Conservation (phyloP, 176 grass and related monocot genomes). For the Oryza australiensis region DNA sequence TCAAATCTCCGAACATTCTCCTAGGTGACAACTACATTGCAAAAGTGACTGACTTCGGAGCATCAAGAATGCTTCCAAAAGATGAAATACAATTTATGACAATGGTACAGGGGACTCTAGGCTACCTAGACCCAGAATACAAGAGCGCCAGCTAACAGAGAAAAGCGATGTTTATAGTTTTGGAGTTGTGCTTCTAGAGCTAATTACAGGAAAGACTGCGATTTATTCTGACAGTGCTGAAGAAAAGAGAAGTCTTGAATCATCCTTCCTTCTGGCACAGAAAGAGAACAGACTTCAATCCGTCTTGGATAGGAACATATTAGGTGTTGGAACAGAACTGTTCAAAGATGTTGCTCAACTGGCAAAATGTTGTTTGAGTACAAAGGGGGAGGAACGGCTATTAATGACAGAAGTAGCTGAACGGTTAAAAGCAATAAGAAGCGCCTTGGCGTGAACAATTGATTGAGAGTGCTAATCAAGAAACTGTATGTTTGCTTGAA, state of each 20-base stretch:
- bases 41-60: constrained; percentile 33
- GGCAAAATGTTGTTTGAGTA: constrained; percentile 22
- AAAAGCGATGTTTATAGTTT: constrained; percentile 39
- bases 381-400: constrained; percentile 32
- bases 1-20: constrained; percentile 40
- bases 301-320: constrained; percentile 35
- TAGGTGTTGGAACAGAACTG: neutral
- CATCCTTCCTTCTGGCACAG: constrained; percentile 33
- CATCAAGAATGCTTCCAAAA: constrained; percentile 30
- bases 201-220: constrained; percentile 22
- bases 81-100: constrained; percentile 40
- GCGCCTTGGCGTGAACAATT: constrained; percentile 16
- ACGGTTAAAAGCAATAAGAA: constrained; percentile 25
- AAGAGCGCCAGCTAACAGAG: constrained; percentile 34
- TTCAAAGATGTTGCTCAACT: constrained; percentile 37
- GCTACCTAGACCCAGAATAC: constrained; percentile 35
- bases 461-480: neutral
- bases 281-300: constrained; percentile 10
- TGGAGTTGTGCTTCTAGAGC: constrained; percentile 27
- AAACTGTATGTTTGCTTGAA: constrained; percentile 18
- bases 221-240: constrained; percentile 26
- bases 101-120: constrained; percentile 35
- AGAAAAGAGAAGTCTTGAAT: constrained; percentile 30
- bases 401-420: constrained; percentile 36
- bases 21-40: constrained; percentile 20